Percentiles rank a stretch among this genome's conserved stretches.
Evolutionary conservation across 345 rosid genomes (phyloP).

Genomic region (Kernera saxatilis): DNA sequence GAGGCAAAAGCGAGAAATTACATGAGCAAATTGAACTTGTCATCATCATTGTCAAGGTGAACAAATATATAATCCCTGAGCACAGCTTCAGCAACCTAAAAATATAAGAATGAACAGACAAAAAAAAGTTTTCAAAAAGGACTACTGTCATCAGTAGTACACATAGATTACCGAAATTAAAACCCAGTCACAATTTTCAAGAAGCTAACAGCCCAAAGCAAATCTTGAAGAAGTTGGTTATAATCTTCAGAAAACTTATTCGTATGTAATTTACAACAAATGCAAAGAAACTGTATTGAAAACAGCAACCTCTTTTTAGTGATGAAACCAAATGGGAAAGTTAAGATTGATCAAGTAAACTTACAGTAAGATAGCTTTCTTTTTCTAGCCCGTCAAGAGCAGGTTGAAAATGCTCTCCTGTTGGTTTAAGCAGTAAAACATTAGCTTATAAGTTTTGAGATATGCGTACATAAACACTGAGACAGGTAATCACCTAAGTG

Average conservation of each 20-base stretch:
- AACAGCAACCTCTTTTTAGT: not conserved
- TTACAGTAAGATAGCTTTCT: conserved; percentile 47
- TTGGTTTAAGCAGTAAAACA: conserved; percentile 2
- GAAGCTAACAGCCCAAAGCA: not conserved
- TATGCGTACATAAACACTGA: not conserved
- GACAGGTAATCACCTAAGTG: conserved; percentile 57
- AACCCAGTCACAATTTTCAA: not conserved
- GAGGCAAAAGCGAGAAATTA: conserved; percentile 30
- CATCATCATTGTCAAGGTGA: conserved; percentile 73
- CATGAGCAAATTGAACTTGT: conserved; percentile 95
- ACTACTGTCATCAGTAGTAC: conserved; percentile 2
- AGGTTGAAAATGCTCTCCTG: conserved; percentile 82
- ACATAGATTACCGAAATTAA: not conserved
- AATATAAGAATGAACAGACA: not conserved
- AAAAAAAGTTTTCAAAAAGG: not conserved
- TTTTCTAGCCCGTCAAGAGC: conserved; percentile 58
- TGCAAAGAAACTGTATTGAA: not conserved
- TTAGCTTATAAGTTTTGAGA: conserved; percentile 9
- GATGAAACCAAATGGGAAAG: conserved; percentile 5
- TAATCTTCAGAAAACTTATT: not conserved
- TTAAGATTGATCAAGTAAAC: conserved; percentile 23
- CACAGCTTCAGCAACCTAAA: conserved; percentile 76
- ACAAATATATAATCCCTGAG: conserved; percentile 65
- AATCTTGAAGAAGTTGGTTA: not conserved
- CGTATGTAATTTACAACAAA: not conserved